Percentiles rank a stretch among this genome's conserved stretches.
These are phyloP conservation scores for Yamadazyma phyllophila DNA, from an alignment of 805 yeast genomes.

Conservation along the genomic window DNA sequence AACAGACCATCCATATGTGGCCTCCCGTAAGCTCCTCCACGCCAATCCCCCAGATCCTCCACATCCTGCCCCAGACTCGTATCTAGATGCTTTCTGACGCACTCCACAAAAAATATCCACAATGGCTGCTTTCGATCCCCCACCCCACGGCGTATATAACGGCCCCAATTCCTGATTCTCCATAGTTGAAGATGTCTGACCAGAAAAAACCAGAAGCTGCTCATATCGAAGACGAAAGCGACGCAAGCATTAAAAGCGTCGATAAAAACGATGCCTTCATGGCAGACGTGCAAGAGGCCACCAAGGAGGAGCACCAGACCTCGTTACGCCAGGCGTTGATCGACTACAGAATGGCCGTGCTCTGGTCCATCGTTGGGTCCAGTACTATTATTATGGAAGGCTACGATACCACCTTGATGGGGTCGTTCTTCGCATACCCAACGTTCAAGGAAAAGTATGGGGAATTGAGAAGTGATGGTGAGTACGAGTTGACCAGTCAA, in stretches of 20 bases:
- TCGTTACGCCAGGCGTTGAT: slow-evolving; percentile 29
- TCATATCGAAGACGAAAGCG: slow-evolving; percentile 16
- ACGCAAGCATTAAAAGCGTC: slow-evolving; percentile 13
- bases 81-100: not conserved
- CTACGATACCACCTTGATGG: slow-evolving; percentile 34
- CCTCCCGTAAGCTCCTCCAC: too few relatives aligned
- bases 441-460: slow-evolving; percentile 35
- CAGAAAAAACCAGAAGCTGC: slow-evolving; percentile 11
- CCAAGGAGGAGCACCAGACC: slow-evolving; percentile 20
- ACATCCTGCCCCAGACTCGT: too few relatives aligned
- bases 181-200: not conserved
- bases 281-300: slow-evolving; percentile 20
- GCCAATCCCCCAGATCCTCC: too few relatives aligned
- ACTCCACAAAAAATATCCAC: not conserved
- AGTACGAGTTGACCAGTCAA: slow-evolving; percentile 20
- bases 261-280: slow-evolving; percentile 12
- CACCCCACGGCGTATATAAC: not conserved
- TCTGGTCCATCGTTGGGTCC: slow-evolving; percentile 47
- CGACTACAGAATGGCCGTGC: slow-evolving; percentile 37
- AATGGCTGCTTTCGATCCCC: not conserved
- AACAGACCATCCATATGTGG: too few relatives aligned
- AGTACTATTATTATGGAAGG: slow-evolving; percentile 41
- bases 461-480: slow-evolving; percentile 22
- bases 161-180: not conserved
- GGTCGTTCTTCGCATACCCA: slow-evolving; percentile 36